These are phyloP conservation scores for Chrysoporthe cubensis DNA, from an alignment of 2,329 filamentous ascomycete genomes.

Conservation along the genomic window DNA sequence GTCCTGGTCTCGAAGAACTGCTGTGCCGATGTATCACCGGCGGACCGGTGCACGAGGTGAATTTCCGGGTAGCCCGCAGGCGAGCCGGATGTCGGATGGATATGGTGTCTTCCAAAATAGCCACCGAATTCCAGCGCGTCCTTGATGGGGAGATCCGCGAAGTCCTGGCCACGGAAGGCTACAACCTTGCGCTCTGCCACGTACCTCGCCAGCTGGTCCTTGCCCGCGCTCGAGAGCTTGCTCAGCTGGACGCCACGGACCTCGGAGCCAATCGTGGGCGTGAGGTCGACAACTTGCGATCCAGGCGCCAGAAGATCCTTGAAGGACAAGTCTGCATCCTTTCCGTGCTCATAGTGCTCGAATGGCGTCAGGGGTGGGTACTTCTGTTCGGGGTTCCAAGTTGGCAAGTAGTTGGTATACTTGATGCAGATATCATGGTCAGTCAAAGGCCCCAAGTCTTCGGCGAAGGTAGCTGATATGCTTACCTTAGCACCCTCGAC, in stretches of 20 bases:
- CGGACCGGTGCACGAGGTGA: slow-evolving; percentile 73
- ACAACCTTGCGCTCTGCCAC: slow-evolving; percentile 73
- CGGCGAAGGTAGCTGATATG: background rate
- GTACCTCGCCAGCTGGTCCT: slow-evolving; percentile 71
- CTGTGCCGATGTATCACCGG: slow-evolving; percentile 62
- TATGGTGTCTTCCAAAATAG: slow-evolving; percentile 67
- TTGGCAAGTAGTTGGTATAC: slow-evolving; percentile 69
- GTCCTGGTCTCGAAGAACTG: slow-evolving; percentile 69
- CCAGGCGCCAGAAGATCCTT: slow-evolving; percentile 63
- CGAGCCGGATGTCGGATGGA: slow-evolving; percentile 72
- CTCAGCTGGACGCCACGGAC: slow-evolving; percentile 70
- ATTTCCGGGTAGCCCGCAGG: slow-evolving; percentile 71
- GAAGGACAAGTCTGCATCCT: slow-evolving; percentile 67
- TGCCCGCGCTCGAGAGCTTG: slow-evolving; percentile 63
- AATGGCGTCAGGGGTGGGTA: slow-evolving; percentile 67
- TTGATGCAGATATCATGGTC: slow-evolving; percentile 31
- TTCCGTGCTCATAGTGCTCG: slow-evolving; percentile 70
- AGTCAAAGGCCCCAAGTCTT: background rate
- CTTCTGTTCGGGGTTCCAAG: slow-evolving; percentile 62
- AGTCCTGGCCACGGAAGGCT: slow-evolving; percentile 71
- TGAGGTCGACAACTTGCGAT: slow-evolving; percentile 59
- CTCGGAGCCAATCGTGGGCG: slow-evolving; percentile 70
- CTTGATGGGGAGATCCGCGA: slow-evolving; percentile 64
- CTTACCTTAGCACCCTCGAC: slow-evolving; percentile 30
- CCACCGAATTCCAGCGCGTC: slow-evolving; percentile 66